Conservation (phyloP, 2,329 filamentous ascomycete genomes). For the Fonsecaea nubica region DNA sequence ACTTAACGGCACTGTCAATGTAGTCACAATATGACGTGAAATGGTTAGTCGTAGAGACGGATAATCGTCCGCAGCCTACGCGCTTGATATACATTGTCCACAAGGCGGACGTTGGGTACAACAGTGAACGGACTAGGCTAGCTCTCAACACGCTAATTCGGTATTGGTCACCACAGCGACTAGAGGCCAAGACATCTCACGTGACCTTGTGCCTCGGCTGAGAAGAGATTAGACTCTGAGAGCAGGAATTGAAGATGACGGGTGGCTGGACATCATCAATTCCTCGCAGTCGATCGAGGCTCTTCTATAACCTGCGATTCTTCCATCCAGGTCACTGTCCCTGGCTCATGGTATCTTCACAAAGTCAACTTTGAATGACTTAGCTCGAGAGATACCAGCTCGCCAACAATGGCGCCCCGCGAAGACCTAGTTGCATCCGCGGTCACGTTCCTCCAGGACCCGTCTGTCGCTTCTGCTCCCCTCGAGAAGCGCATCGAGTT, state of each 20-base stretch:
- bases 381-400: slow-evolving; percentile 1
- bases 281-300: background rate
- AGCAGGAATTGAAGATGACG: background rate
- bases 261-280: slow-evolving; percentile 11
- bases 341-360: background rate
- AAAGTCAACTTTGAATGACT: background rate
- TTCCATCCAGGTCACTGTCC: background rate
- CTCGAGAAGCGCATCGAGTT: slow-evolving; percentile 92
- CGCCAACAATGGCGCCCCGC: slow-evolving; percentile 74
- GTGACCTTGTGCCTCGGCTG: slow-evolving; percentile 15
- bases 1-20: background rate
- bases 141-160: background rate
- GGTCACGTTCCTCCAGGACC: slow-evolving; percentile 85
- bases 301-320: background rate
- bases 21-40: background rate
- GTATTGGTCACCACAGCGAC: slow-evolving; percentile 19
- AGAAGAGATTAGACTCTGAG: background rate
- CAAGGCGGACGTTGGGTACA: background rate
- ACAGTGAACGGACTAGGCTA: slow-evolving; percentile 1
- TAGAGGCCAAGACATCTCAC: slow-evolving; percentile 5
- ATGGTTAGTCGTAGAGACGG: background rate
- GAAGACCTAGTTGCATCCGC: slow-evolving; percentile 91
- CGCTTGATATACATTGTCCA: background rate
- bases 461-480: slow-evolving; percentile 86
- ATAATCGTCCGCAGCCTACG: background rate